These are phyloP conservation scores for Erodium chrysanthum DNA, from an alignment of 441 rosid species.

Conservation along the genomic window DNA sequence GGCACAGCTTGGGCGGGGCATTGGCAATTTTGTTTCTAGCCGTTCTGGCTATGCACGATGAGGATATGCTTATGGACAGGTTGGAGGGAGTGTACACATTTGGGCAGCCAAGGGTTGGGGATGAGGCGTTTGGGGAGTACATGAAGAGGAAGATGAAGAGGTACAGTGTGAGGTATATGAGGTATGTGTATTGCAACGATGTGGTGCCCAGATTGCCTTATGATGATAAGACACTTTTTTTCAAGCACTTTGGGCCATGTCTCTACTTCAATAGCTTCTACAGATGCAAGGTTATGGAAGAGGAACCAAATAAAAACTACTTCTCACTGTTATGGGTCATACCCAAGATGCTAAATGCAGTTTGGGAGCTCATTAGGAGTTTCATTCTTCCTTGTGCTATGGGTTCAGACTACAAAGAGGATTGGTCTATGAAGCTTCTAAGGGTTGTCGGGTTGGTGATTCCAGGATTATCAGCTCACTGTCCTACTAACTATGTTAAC, in stretches of 20 bases:
- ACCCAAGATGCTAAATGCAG: conserved; percentile 29
- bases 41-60: conserved; percentile 38
- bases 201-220: conserved; percentile 63
- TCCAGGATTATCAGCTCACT: conserved; percentile 58
- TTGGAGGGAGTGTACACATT: conserved; percentile 46
- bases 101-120: conserved; percentile 76
- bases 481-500: conserved; percentile 52
- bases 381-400: conserved; percentile 29
- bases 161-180: conserved; percentile 25
- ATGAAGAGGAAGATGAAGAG: conserved; percentile 35
- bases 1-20: conserved; percentile 68
- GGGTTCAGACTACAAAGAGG: conserved; percentile 48
- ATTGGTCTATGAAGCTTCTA: conserved; percentile 28
- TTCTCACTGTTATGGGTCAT: conserved; percentile 25
- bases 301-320: conserved; percentile 46
- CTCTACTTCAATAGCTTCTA: conserved; percentile 40
- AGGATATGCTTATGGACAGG: conserved; percentile 37
- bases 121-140: conserved; percentile 33
- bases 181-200: conserved; percentile 55
- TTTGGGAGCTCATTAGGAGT: conserved; percentile 48
- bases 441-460: conserved; percentile 40
- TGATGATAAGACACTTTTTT: conserved; percentile 43
- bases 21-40: conserved; percentile 51
- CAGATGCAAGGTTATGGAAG: conserved; percentile 38
- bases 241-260: conserved; percentile 63